Percentiles rank a stretch among this genome's conserved stretches.
Conservation (phyloP, 345 rosid species). For the Eucalyptus coolabah region DNA sequence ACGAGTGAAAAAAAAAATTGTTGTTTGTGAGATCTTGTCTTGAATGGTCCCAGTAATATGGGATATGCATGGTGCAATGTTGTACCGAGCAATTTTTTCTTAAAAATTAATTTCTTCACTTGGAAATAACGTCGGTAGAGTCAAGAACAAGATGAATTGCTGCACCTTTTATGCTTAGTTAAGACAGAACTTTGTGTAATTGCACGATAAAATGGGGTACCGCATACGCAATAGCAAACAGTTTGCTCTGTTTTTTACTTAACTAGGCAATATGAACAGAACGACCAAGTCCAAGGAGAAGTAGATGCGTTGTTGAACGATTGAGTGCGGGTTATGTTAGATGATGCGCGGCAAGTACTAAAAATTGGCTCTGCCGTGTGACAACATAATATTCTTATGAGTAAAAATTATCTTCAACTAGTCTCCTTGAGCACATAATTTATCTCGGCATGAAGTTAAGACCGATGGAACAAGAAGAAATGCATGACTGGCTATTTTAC, state of each 20-base stretch:
- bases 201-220: background rate
- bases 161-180: background rate
- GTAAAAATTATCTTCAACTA: background rate
- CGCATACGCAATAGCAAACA: background rate
- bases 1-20: background rate
- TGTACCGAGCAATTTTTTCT: background rate
- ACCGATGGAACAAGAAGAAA: background rate
- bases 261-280: background rate
- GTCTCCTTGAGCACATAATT: background rate
- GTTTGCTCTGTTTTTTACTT: background rate
- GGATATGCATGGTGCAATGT: background rate
- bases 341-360: too few species aligned
- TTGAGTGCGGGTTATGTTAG: too few species aligned
- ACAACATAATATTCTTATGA: too few species aligned
- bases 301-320: background rate
- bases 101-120: too few species aligned
- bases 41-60: background rate
- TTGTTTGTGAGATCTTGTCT: background rate
- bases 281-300: background rate
- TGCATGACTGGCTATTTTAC: background rate
- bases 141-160: background rate
- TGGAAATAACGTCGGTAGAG: too few species aligned
- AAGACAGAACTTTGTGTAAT: background rate
- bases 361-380: too few species aligned
- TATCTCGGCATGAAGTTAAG: background rate